Evolutionary conservation across 2,329 filamentous ascomycete species (phyloP).

Genomic region (Orbilia ellipsospora): DNA sequence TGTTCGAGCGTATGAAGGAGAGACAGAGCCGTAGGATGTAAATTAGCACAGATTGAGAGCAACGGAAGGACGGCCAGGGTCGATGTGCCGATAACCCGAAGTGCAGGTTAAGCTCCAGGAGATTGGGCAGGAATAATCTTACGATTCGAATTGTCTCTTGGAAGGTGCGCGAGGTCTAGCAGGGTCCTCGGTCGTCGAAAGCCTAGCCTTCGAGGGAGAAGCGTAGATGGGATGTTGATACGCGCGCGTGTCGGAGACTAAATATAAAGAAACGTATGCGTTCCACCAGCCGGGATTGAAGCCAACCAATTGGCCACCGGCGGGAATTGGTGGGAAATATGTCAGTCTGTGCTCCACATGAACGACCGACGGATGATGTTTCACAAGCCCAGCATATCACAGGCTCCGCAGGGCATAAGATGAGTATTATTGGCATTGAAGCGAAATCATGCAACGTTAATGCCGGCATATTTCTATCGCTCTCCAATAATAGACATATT

Average conservation of each 20-base stretch:
- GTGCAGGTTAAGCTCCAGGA: too few species aligned
- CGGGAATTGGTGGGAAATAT: too few species aligned
- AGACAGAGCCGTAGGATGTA: too few species aligned
- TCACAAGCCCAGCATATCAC: conserved; percentile 25
- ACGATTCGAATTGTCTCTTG: conserved; percentile 46
- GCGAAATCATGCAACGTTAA: conserved; percentile 12
- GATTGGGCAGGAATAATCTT: conserved; percentile 5
- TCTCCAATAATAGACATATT: background rate
- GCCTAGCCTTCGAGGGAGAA: background rate
- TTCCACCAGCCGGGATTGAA: too few species aligned
- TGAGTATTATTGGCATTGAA: conserved; percentile 7
- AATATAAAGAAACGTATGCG: background rate
- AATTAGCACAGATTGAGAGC: too few species aligned
- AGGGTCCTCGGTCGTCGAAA: conserved; percentile 16
- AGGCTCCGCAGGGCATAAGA: background rate
- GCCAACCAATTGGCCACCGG: conserved; percentile 5
- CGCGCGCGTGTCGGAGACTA: conserved; percentile 54
- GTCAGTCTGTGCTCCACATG: conserved; percentile 15
- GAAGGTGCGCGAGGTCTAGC: conserved; percentile 33
- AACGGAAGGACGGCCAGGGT: too few species aligned
- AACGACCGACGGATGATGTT: conserved; percentile 20
- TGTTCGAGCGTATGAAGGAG: background rate
- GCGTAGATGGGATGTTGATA: conserved; percentile 35
- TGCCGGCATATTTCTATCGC: background rate
- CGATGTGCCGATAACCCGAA: too few species aligned